Evolutionary conservation across 345 rosid species (phyloP), one percentile per base, ranked within the genome.

Genomic region (Eucalyptus regnans): DNA sequence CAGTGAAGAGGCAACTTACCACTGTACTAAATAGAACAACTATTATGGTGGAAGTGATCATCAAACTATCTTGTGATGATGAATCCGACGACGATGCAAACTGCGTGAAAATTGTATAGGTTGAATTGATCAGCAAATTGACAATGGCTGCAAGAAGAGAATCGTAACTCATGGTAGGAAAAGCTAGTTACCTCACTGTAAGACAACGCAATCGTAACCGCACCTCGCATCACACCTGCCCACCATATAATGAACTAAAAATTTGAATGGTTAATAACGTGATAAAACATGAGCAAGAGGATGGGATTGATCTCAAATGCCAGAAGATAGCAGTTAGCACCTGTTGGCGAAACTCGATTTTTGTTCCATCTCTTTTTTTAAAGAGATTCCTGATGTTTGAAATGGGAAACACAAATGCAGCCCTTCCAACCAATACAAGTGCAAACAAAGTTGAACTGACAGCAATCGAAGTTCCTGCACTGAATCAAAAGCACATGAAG

Each of bases 171-270:
- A 15, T 15, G 43, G 51, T 10, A 85, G 87, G 86, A 7, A 43
- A 64, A 25, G 89, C 20, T 43, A 52, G 31, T 81, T 83, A 93
- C 97, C 94, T 94, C 87, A 54, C 93, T 93, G 64, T 91, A 96
- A 46, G 97, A 94, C 87, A 96, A 88, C 48, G 98, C 98, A 88
- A 94, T 91, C 2, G 98, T 94, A 44, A 96, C 95, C 20, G 98
- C 97, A 79, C 98, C 97, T 94, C 98, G 92, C 95, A 95, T 92
- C 20, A 96, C 91, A 89, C 97, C 98, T 56, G 98, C 97, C 95
- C 97, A 96, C 98, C 97, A 95, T 91, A 94, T 94, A 86, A 94
- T 92, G 88, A 95, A 94, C 98, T 96, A 94, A 88, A 71, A 50
- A 89, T 81, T 71, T 29, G 62, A 58, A 46, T 31, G 54, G 89